Evolutionary conservation across 2,329 filamentous ascomycete species (phyloP).

Genomic region (Decorospora gaudefroyi): DNA sequence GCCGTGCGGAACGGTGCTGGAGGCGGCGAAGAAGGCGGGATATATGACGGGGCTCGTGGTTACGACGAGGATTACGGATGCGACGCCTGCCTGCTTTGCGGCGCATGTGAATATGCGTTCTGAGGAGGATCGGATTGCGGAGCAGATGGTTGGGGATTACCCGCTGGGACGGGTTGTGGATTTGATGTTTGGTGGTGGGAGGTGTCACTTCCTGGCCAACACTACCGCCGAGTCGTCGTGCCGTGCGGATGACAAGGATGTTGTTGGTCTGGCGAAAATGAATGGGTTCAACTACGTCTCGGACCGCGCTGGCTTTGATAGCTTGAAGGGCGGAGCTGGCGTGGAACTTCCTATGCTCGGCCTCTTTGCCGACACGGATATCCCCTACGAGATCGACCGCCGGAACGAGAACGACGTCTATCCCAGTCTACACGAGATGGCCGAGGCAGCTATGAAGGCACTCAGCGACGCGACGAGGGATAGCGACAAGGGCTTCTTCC

Average conservation of each 20-base stretch:
- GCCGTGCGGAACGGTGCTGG: constrained; percentile 89
- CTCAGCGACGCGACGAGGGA: constrained; percentile 80
- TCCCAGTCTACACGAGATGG: constrained; percentile 90
- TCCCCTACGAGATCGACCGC: constrained; percentile 93
- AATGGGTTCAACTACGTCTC: constrained; percentile 82
- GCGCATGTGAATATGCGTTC: constrained; percentile 78
- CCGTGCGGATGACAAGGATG: constrained; percentile 75
- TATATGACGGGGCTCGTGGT: constrained; percentile 94
- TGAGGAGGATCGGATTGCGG: constrained; percentile 87
- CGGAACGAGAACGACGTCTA: constrained; percentile 77
- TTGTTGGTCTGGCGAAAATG: constrained; percentile 72
- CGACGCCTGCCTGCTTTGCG: constrained; percentile 93
- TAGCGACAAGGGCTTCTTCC: constrained; percentile 91
- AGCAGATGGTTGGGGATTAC: constrained; percentile 88
- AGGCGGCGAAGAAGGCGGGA: constrained; percentile 88
- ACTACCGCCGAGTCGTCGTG: constrained; percentile 74
- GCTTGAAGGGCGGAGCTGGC: constrained; percentile 66
- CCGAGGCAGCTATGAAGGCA: constrained; percentile 75
- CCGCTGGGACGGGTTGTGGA: constrained; percentile 87
- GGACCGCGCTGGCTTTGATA: constrained; percentile 74
- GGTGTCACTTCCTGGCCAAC: constrained; percentile 92
- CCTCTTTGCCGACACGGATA: constrained; percentile 78
- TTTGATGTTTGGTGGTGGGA: constrained; percentile 87
- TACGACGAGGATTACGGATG: constrained; percentile 92
- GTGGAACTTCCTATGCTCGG: constrained; percentile 82